A percentile compares a stretch with the other conserved stretches of the same genome.
Evolutionary conservation across 2,329 filamentous ascomycete genomes (phyloP).

Genomic region (Ceratocystis eucalypticola): DNA sequence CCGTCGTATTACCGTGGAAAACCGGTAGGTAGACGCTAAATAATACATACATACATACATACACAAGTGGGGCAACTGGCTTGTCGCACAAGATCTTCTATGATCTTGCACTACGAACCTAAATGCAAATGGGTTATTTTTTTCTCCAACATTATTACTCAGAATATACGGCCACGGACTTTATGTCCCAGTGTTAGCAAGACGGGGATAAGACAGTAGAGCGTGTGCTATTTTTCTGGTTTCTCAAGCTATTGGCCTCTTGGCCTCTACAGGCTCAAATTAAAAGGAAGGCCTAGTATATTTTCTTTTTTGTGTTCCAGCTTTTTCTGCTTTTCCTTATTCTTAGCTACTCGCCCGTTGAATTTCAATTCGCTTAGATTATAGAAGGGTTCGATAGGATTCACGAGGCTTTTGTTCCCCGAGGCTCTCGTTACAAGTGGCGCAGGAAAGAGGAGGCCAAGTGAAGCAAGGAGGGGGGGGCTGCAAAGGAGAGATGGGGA

Average conservation of each 20-base stretch:
- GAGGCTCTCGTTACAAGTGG: conserved; percentile 5
- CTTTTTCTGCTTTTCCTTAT: conserved; percentile 4
- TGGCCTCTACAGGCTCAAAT: not conserved
- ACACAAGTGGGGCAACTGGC: no score
- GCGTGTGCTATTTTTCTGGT: not conserved
- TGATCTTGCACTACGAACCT: no score
- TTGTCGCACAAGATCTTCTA: no score
- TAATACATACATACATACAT: no score
- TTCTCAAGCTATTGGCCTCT: not conserved
- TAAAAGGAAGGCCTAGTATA: not conserved
- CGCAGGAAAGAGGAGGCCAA: not conserved
- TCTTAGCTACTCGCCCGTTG: not conserved
- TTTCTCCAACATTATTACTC: no score
- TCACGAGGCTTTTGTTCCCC: not conserved
- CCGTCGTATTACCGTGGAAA: no score
- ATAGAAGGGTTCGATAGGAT: not conserved
- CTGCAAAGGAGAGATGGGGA: not conserved
- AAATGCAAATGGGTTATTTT: no score
- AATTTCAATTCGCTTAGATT: not conserved
- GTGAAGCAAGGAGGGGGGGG: not conserved
- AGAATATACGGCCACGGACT: no score
- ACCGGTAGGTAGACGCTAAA: no score
- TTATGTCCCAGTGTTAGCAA: no score
- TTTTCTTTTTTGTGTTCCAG: conserved; percentile 3
- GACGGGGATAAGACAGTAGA: no score